Evolutionary conservation across 441 rosid species (phyloP), one percentile per base, ranked within the genome.

Genomic region (Dalechampia spathulata): DNA sequence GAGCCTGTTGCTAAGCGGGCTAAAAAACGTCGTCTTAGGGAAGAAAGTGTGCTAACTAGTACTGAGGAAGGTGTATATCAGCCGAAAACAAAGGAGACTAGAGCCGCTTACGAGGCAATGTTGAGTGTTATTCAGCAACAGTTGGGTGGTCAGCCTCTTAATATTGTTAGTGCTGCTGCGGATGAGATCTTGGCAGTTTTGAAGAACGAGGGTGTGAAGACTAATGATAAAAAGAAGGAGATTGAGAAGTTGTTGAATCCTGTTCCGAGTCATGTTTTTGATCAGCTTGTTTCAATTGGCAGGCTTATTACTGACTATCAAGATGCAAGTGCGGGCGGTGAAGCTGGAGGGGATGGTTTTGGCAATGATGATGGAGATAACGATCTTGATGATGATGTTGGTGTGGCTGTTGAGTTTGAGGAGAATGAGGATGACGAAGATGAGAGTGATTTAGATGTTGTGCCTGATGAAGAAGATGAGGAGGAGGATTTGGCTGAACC

Each of bases 41-140:
- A 83, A 34, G 97, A 93, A 75, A 87, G 93, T 39, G 96, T 93
- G 4, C 78, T 90, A 21, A 76, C 75, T 27, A 59, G 75, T 11
- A 74, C 77, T 0, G 97, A 93, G 66, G 97, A 87, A 64, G 97
- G 86, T 23, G 82, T 83, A 63, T 90, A 93, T 60, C 92, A 87
- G 81, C 97, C 99, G 2, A 93, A 85, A 69, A 93, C 95, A 0
- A 87, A 83, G 75, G 96, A 89, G 68, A 93, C 95, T 2, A 73
- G 83, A 64, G 96, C 95, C 47, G 99, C 97, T 19, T 93, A 93
- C 28, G 97, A 83, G 75, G 89, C 92, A 14, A 87, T 93, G 90
- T 84, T 93, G 42, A 77, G 93, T 60, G 63, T 83, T 34, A 87
- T 93, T 71, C 99, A 93, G 64, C 79, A 78, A 67, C 96, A 89